Conservation (phyloP, 2,329 filamentous ascomycete species). For the Hymenoscyphus scutula region DNA sequence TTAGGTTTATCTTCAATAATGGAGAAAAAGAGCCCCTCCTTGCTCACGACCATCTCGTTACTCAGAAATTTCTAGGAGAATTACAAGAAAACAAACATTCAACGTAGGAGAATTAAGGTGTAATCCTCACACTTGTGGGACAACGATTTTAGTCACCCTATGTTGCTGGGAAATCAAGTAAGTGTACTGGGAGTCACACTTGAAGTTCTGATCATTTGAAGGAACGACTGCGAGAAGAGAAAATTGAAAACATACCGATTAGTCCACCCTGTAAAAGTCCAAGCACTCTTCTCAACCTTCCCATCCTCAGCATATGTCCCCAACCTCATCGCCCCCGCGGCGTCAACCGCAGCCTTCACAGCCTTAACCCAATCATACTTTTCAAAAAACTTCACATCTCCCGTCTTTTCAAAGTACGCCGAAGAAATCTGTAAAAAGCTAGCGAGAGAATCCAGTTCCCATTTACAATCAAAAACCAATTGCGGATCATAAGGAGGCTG, state of each 20-base stretch:
- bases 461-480: conserved; percentile 91
- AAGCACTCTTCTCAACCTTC: conserved; percentile 56
- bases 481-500: conserved; percentile 67
- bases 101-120: too few species aligned
- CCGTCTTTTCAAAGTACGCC: conserved; percentile 73
- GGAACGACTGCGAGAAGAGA: background rate
- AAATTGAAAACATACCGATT: conserved; percentile 41
- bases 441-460: conserved; percentile 87
- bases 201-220: too few species aligned
- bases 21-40: too few species aligned
- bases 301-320: conserved; percentile 68
- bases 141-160: too few species aligned
- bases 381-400: conserved; percentile 70
- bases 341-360: conserved; percentile 64
- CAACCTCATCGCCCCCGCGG: conserved; percentile 67
- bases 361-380: conserved; percentile 70
- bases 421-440: conserved; percentile 79
- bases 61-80: too few species aligned
- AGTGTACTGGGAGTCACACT: too few species aligned
- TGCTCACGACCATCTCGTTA: too few species aligned
- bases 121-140: too few species aligned
- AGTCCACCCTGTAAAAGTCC: conserved; percentile 75
- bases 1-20: background rate
- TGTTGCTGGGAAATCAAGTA: too few species aligned
- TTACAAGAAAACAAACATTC: too few species aligned